Base-by-base conservation (phyloP, 768 basidiomycete genomes). In the Podaxis sp. region DNA sequence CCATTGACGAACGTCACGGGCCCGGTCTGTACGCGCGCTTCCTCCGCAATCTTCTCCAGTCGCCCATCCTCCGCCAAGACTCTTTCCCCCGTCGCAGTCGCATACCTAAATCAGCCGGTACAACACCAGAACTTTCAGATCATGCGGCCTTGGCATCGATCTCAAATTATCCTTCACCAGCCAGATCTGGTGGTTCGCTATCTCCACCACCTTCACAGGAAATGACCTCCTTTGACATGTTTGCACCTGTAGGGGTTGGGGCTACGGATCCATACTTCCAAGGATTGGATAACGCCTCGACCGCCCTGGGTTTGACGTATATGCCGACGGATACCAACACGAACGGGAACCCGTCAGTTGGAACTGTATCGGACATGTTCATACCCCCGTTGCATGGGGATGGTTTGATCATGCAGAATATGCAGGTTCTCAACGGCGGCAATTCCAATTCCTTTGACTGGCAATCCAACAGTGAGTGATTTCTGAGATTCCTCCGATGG, bases 1-100 rank as follows among this genome's bases (percentile, higher is more conserved):
- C 87, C 20, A 82, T 94, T 63, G 93, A 95, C 73, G 88, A 90
- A 28, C 86, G 87, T 17, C 91, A 94, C 69, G 90, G 89, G 0
- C 92, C 91, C 1, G 89, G 86, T 70, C 77, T 93, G 4, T 93
- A 92, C 72, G 85, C 92, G 0, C 87, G 85, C 53, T 94, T 94
- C 82, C 79, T 95, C 51, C 83, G 84, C 49, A 85, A 87, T 38
- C 80, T 94, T 4, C 80, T 94, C 62, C 66, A 15, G 65, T 59
- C 52, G 64, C 67, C 15, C 57, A 67, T 59, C 46, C 65, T 30
- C 20, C 60, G 26, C 57, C 64, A 4, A 24, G 56, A 50, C 68
- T 66, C 37, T 64, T 56, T 49, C 38, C 51, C 28, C 65, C 67
- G 41, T 46, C 58, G 46, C 3, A 60, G 17, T 17, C 66, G 58